phyloP scores from a whole-genome alignment of 1,139 yeast genomes.

The Nakaseomyces kungkrabaensis region DNA sequence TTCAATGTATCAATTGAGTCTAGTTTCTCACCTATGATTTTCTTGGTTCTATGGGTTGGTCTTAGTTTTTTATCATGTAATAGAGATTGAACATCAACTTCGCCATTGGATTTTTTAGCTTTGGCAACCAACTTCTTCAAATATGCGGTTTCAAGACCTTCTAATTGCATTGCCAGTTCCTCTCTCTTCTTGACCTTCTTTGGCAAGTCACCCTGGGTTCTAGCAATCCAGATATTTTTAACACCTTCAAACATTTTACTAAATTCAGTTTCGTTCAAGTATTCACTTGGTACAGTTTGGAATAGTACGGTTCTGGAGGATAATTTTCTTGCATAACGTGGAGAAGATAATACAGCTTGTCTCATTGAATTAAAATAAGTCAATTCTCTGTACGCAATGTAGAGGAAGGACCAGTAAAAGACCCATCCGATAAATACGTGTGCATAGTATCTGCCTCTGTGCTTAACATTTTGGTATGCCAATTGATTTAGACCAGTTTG shows the following conservation, averaged over 20 bases:
- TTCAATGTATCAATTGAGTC: slow-evolving; percentile 39
- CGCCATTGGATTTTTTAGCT: slow-evolving; percentile 37
- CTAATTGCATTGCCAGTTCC: slow-evolving; percentile 46
- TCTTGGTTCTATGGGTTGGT: slow-evolving; percentile 55
- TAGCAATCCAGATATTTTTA: slow-evolving; percentile 50
- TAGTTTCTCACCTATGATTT: slow-evolving; percentile 24
- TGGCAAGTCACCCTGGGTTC: slow-evolving; percentile 45
- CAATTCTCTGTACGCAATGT: slow-evolving; percentile 60
- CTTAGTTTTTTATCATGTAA: slow-evolving; percentile 47
- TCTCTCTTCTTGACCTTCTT: slow-evolving; percentile 47
- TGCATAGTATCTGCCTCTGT: slow-evolving; percentile 55
- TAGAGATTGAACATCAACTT: slow-evolving; percentile 29
- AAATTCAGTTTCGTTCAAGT: slow-evolving; percentile 42
- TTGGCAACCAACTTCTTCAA: slow-evolving; percentile 46
- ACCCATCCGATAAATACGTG: slow-evolving; percentile 67
- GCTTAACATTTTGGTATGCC: slow-evolving; percentile 52
- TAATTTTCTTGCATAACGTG: slow-evolving; percentile 55
- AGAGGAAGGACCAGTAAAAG: slow-evolving; percentile 49
- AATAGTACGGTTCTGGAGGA: slow-evolving; percentile 60
- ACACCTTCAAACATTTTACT: slow-evolving; percentile 51
- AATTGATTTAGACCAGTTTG: slow-evolving; percentile 49
- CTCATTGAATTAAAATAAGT: slow-evolving; percentile 57
- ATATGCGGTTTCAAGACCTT: slow-evolving; percentile 49
- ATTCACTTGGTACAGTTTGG: slow-evolving; percentile 47
- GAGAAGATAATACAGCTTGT: slow-evolving; percentile 60